phyloP scores from a whole-genome alignment of 1,284 basidiomycete genomes.

The Leccinum laetum region DNA sequence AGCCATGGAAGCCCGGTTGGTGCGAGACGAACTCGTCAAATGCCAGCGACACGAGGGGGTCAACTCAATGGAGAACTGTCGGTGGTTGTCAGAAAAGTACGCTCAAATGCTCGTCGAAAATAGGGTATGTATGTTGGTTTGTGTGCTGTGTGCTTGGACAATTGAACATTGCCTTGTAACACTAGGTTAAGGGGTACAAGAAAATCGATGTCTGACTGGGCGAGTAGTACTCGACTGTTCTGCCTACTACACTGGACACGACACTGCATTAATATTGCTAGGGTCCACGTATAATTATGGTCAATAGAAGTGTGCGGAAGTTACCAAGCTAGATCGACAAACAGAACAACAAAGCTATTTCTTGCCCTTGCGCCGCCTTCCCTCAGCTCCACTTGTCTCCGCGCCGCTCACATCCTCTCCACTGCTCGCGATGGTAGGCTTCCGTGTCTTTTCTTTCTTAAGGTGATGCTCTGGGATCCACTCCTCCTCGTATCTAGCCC shows the following conservation, averaged over 20 bases:
- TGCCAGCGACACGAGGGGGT: conserved; percentile 93
- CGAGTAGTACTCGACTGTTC: background rate
- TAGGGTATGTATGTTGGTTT: conserved; percentile 63
- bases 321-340: conserved; percentile 2
- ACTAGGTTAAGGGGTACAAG: conserved; percentile 57
- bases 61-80: conserved; percentile 90
- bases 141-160: background rate
- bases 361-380: conserved; percentile 57
- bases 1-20: conserved; percentile 91
- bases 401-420: conserved; percentile 68
- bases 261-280: background rate
- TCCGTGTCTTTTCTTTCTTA: conserved; percentile 61
- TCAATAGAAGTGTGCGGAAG: background rate
- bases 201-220: conserved; percentile 40
- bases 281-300: conserved; percentile 12
- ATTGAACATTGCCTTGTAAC: conserved; percentile 8
- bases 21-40: conserved; percentile 88
- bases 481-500: conserved; percentile 83
- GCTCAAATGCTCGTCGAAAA: conserved; percentile 81
- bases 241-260: background rate
- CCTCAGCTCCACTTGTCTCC: conserved; percentile 59
- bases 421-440: conserved; percentile 50
- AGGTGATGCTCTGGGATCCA: conserved; percentile 92
- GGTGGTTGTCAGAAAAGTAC: conserved; percentile 86
- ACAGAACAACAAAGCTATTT: conserved; percentile 38